Percentiles rank a stretch among this genome's conserved stretches.
Conservation (phyloP, 2,329 filamentous ascomycete genomes). For the Curvularia sp. region DNA sequence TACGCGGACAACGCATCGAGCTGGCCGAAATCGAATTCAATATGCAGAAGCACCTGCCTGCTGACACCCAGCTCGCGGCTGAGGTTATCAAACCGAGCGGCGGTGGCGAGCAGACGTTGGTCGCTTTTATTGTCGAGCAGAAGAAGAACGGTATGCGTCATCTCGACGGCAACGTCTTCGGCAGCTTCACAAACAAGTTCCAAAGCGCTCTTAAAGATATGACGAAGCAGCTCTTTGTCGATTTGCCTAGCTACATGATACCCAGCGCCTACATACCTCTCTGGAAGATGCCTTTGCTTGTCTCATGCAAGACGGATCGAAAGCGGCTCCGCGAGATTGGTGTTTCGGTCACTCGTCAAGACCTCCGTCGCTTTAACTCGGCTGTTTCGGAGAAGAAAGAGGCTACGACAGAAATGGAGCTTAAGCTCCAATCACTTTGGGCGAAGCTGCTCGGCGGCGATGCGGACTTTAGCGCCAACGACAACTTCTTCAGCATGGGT, state of each 20-base stretch:
- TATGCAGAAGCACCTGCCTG: conserved; percentile 50
- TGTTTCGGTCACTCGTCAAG: conserved; percentile 40
- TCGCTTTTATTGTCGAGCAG: conserved; percentile 46
- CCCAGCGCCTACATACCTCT: conserved; percentile 48
- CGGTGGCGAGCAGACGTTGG: conserved; percentile 42
- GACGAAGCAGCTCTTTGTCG: conserved; percentile 38
- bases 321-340: conserved; percentile 48
- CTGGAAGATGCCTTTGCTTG: conserved; percentile 47
- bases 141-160: conserved; percentile 39
- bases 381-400: conserved; percentile 55
- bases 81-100: conserved; percentile 57
- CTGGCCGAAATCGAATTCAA: conserved; percentile 51
- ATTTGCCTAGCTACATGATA: conserved; percentile 48
- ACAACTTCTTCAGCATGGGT: conserved; percentile 58
- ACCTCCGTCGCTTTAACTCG: conserved; percentile 44
- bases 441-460: conserved; percentile 44
- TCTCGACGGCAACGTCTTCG: conserved; percentile 44
- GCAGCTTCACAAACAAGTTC: conserved; percentile 43
- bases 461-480: conserved; percentile 43
- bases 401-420: conserved; percentile 42
- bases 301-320: conserved; percentile 48
- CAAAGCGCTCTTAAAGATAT: conserved; percentile 38
- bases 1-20: conserved; percentile 53
- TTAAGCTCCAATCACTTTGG: conserved; percentile 41
- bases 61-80: conserved; percentile 53